Conservation (phyloP, 2,329 filamentous ascomycete genomes). For the Monosporascus sp. region DNA sequence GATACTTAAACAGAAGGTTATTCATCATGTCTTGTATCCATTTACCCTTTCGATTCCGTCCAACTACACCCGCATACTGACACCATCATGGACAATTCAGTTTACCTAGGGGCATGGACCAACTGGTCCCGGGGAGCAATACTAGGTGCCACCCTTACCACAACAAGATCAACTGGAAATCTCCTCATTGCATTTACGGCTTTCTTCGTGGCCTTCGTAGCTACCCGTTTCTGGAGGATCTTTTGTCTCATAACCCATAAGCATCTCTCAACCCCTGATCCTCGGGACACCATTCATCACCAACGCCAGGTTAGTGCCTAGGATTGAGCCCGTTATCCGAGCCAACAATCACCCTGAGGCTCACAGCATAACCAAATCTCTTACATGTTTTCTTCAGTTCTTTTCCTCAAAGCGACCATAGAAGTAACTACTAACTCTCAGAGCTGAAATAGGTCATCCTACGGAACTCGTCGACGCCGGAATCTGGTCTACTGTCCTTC, state of each 20-base stretch:
- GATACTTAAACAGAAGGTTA: no score
- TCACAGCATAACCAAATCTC: neutral
- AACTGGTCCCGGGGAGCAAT: constrained; percentile 9
- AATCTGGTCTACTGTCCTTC: constrained; percentile 4
- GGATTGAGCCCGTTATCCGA: no score
- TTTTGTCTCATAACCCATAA: constrained; percentile 8
- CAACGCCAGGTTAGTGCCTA: constrained; percentile 7
- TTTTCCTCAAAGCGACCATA: neutral
- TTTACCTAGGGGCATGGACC: constrained; percentile 10
- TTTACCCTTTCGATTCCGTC: no score
- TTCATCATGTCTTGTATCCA: no score
- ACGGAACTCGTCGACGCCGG: constrained; percentile 10
- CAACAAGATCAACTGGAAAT: constrained; percentile 1
- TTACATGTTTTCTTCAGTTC: neutral
- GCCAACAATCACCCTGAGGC: no score
- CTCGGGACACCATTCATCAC: constrained; percentile 6
- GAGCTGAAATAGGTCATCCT: constrained; percentile 1
- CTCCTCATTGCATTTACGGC: constrained; percentile 11
- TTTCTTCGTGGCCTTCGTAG: constrained; percentile 12
- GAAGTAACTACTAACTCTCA: neutral
- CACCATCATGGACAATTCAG: constrained; percentile 2
- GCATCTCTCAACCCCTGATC: neutral
- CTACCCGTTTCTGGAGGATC: constrained; percentile 10
- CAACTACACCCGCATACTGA: no score
- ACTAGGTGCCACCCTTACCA: constrained; percentile 8